phyloP scores from a whole-genome alignment of 2,329 filamentous ascomycete genomes.

The Dothistroma pini region DNA sequence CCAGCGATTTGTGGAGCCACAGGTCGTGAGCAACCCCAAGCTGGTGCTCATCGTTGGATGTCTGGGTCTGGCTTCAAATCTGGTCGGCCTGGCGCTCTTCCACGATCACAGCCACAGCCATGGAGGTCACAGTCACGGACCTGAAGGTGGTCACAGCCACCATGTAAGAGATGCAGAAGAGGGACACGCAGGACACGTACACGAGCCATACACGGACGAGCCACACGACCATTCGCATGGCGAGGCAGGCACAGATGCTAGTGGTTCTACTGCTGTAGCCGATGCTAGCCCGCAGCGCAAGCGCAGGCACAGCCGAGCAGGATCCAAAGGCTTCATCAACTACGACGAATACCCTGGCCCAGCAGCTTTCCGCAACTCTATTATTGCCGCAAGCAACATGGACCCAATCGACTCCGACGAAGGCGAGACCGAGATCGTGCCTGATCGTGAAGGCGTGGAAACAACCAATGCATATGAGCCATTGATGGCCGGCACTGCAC shows the following conservation, averaged over 20 bases:
- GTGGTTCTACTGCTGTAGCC: slow-evolving; percentile 30
- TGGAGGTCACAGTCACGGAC: slow-evolving; percentile 54
- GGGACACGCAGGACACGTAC: slow-evolving; percentile 53
- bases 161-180: slow-evolving; percentile 47
- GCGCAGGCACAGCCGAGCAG: slow-evolving; percentile 60
- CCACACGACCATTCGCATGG: slow-evolving; percentile 15
- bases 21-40: slow-evolving; percentile 77
- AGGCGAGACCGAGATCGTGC: slow-evolving; percentile 53
- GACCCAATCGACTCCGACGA: slow-evolving; percentile 54
- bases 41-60: slow-evolving; percentile 88
- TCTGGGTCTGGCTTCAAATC: slow-evolving; percentile 80
- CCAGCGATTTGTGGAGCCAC: slow-evolving; percentile 86
- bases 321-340: slow-evolving; percentile 46
- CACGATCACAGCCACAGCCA: slow-evolving; percentile 90
- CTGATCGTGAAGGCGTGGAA: slow-evolving; percentile 34
- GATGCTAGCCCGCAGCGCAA: slow-evolving; percentile 42
- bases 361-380: slow-evolving; percentile 84
- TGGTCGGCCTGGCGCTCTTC: slow-evolving; percentile 83
- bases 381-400: slow-evolving; percentile 73
- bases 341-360: slow-evolving; percentile 77
- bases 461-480: slow-evolving; percentile 27
- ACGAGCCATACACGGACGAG: slow-evolving; percentile 49
- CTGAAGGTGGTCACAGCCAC: slow-evolving; percentile 27
- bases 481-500: slow-evolving; percentile 31
- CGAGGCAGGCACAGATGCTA: slow-evolving; percentile 49